phyloP scores from a whole-genome alignment of 441 rosid species.

The Adansonia grandidieri region DNA sequence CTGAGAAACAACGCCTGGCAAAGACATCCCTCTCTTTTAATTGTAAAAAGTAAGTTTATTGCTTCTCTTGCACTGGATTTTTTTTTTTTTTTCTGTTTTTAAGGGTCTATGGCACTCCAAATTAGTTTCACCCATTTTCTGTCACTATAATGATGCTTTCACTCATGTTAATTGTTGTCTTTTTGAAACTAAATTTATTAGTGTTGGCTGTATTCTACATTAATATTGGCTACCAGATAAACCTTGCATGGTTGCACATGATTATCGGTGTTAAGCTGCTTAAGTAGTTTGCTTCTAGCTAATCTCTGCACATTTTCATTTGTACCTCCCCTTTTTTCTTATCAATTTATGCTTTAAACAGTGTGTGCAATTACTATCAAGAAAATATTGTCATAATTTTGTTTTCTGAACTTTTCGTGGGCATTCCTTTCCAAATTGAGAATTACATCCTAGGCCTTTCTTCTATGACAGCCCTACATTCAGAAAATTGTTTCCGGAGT shows the following conservation, averaged over 20 bases:
- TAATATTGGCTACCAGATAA: conserved; percentile 7
- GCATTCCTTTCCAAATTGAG: not conserved
- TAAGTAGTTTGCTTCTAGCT: not conserved
- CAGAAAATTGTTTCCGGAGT: conserved; percentile 90
- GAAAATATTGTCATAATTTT: not conserved
- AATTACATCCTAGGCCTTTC: not conserved
- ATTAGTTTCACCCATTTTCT: not conserved
- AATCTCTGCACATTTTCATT: not conserved
- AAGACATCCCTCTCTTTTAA: conserved; percentile 91
- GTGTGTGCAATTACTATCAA: not conserved
- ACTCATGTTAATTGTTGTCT: not conserved
- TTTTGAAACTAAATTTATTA: not conserved
- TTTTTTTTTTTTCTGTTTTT: conserved; percentile 13
- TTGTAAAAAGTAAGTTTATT: conserved; percentile 82
- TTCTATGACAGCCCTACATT: conserved; percentile 68
- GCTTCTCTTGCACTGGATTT: not conserved
- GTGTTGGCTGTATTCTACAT: not conserved
- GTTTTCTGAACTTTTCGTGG: conserved; percentile 6
- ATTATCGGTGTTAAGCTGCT: conserved; percentile 8
- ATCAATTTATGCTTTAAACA: not conserved
- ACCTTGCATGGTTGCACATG: conserved; percentile 9
- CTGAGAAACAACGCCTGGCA: conserved; percentile 86
- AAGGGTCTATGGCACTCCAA: conserved; percentile 9
- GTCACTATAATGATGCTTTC: conserved; percentile 3
- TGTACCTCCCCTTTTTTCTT: not conserved